Evolutionary conservation across 2,329 filamentous ascomycete genomes (phyloP).

Genomic region (Gremmenia infestans): DNA sequence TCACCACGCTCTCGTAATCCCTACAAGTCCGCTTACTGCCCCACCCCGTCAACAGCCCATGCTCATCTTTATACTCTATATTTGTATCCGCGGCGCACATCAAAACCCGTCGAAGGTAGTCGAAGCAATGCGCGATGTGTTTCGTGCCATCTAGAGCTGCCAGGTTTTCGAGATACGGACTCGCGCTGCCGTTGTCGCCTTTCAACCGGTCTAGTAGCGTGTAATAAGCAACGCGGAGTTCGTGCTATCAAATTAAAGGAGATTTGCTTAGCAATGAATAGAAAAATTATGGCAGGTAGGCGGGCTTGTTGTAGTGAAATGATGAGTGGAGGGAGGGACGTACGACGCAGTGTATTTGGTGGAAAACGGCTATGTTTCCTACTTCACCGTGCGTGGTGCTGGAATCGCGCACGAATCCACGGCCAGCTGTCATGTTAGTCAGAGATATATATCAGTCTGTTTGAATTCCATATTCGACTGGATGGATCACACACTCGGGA

Average conservation of each 20-base stretch:
- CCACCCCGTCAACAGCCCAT: not conserved
- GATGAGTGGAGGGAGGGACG: not conserved
- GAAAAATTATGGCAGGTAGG: too few relatives aligned
- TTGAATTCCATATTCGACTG: not conserved
- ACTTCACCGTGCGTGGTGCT: not conserved
- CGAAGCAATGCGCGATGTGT: constrained; percentile 1
- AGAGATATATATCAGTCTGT: not conserved
- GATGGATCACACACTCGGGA: not conserved
- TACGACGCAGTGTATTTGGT: constrained; percentile 1
- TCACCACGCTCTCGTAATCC: not conserved
- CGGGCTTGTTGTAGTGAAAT: too few relatives aligned
- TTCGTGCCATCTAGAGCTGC: not conserved
- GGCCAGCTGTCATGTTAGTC: not conserved
- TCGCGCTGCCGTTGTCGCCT: not conserved
- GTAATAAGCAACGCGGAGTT: constrained; percentile 1
- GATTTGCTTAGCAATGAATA: not conserved
- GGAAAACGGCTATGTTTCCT: not conserved
- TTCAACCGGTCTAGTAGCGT: not conserved
- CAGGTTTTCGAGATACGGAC: not conserved
- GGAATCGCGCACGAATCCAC: not conserved
- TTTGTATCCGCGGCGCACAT: constrained; percentile 1
- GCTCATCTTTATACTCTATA: not conserved
- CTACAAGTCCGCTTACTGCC: not conserved
- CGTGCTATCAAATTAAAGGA: not conserved
- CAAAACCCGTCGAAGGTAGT: not conserved